phyloP scores from a whole-genome alignment of 345 rosid genomes.

The Linum usitatissimum region DNA sequence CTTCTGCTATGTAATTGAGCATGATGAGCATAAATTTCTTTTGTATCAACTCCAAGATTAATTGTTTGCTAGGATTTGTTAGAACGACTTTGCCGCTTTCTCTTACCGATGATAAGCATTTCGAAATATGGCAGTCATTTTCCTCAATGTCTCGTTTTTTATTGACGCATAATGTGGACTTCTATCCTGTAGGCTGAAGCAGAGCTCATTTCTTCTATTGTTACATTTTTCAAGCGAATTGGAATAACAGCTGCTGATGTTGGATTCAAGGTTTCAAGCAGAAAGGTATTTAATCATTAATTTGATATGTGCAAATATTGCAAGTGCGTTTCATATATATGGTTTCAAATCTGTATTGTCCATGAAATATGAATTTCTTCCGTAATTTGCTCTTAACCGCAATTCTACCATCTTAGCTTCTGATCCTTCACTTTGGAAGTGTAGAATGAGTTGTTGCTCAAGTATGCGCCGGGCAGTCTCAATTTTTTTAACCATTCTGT shows the following conservation, averaged over 20 bases:
- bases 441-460: neutral
- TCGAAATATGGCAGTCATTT: neutral
- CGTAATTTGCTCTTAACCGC: neutral
- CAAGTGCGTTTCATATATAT: neutral
- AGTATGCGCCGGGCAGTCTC: neutral
- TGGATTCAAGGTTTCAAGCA: conserved; percentile 88
- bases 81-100: neutral
- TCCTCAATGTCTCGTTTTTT: neutral
- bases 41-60: neutral
- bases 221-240: conserved; percentile 68
- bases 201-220: conserved; percentile 73
- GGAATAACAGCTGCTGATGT: conserved; percentile 79
- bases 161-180: neutral
- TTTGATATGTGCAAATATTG: neutral
- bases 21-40: neutral
- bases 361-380: neutral
- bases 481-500: too few relatives aligned
- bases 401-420: neutral
- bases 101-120: neutral
- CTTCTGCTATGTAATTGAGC: neutral
- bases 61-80: too few relatives aligned
- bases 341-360: too few relatives aligned
- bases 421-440: neutral
- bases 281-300: conserved; percentile 43
- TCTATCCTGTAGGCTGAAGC: conserved; percentile 68